A percentile compares a stretch with the other conserved stretches of the same genome.
These are phyloP conservation scores for Pseudozyma thailandica DNA, from an alignment of 1,284 basidiomycete species.

Conservation along the genomic window DNA sequence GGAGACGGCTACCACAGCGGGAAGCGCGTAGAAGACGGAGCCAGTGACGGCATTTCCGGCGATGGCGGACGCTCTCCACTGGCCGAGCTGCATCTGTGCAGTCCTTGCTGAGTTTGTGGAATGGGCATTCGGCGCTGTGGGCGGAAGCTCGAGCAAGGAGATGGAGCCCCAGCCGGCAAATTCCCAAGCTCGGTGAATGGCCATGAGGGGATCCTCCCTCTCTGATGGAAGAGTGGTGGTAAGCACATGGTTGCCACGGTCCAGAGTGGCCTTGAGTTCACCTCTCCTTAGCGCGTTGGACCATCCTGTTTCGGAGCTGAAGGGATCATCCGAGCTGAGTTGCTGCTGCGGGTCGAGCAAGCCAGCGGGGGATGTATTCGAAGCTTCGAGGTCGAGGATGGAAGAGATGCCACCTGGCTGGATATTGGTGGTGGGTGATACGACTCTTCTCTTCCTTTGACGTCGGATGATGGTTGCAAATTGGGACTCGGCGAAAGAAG, in stretches of 20 bases:
- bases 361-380: background rate
- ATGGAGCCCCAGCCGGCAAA: conserved; percentile 61
- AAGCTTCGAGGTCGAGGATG: conserved; percentile 34
- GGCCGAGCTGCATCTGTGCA: conserved; percentile 30
- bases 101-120: background rate
- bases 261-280: conserved; percentile 24
- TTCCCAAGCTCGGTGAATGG: conserved; percentile 48
- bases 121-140: background rate
- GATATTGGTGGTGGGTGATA: conserved; percentile 40
- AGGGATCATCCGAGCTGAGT: conserved; percentile 7
- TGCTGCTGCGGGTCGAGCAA: background rate
- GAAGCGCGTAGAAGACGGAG: conserved; percentile 56
- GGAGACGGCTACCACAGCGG: conserved; percentile 50
- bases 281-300: conserved; percentile 28
- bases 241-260: conserved; percentile 5
- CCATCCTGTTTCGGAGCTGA: conserved; percentile 18
- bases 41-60: conserved; percentile 60
- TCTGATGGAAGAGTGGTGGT: conserved; percentile 30
- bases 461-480: conserved; percentile 59
- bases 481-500: conserved; percentile 54
- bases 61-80: conserved; percentile 51
- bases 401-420: conserved; percentile 15
- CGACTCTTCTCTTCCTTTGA: conserved; percentile 50
- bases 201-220: conserved; percentile 43
- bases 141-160: conserved; percentile 51